These are phyloP conservation scores for Ceratocystis variospora DNA, from an alignment of 2,329 filamentous ascomycete genomes.

Conservation along the genomic window DNA sequence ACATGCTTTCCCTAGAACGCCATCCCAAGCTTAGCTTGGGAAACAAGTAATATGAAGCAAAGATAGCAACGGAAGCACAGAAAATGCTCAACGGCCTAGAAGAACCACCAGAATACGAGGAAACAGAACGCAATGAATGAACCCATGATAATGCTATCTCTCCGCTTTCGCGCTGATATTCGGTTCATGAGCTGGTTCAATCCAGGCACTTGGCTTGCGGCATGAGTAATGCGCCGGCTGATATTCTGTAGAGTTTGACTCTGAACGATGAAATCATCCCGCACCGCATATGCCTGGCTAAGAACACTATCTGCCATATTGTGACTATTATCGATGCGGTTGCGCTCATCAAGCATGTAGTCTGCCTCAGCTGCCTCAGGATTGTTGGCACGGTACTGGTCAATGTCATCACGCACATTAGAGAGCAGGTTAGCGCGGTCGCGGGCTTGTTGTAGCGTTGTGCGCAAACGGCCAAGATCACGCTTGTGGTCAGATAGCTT, in stretches of 20 bases:
- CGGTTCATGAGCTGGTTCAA: conserved; percentile 82
- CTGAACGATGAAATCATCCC: conserved; percentile 79
- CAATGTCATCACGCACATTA: conserved; percentile 83
- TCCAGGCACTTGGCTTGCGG: conserved; percentile 81
- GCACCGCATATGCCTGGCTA: conserved; percentile 90
- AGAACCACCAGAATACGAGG: conserved; percentile 66
- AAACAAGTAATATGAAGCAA: conserved; percentile 24
- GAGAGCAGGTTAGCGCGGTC: conserved; percentile 80
- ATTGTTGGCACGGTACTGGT: conserved; percentile 71
- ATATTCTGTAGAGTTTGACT: conserved; percentile 78
- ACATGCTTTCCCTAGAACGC: conserved; percentile 16
- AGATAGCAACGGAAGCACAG: conserved; percentile 1
- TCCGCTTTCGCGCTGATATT: conserved; percentile 87
- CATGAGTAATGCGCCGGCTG: conserved; percentile 76
- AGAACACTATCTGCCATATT: conserved; percentile 80
- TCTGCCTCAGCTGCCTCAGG: conserved; percentile 77
- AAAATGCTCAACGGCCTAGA: neutral
- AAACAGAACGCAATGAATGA: conserved; percentile 86
- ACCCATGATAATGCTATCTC: conserved; percentile 88
- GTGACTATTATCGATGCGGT: conserved; percentile 76
- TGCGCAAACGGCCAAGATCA: conserved; percentile 63
- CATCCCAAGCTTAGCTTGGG: conserved; percentile 23
- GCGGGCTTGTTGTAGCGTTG: conserved; percentile 61
- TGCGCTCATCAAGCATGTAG: conserved; percentile 89
- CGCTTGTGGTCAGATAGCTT: conserved; percentile 75